phyloP scores from a whole-genome alignment of 2,329 filamentous ascomycete species.

The Ceratocystis alfenasii region DNA sequence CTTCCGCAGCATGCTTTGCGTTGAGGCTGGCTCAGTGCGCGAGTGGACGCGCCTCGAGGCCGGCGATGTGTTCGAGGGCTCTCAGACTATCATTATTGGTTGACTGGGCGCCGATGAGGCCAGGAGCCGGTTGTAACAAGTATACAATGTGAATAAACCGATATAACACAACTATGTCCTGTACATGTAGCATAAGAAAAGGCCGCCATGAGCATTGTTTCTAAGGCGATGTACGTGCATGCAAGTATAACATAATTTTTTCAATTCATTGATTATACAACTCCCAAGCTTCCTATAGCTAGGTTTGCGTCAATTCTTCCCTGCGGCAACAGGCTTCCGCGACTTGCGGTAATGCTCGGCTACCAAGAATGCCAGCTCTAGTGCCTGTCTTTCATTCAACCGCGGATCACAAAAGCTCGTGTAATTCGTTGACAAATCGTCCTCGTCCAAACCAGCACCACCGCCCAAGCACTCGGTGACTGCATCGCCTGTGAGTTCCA shows the following conservation, averaged over 20 bases:
- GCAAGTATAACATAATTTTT: neutral
- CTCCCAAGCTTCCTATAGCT: neutral
- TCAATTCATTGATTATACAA: too few relatives aligned
- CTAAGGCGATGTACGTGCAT: neutral
- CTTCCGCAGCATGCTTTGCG: constrained; percentile 86
- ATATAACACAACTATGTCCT: neutral
- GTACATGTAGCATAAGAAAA: neutral
- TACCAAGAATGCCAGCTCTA: constrained; percentile 88
- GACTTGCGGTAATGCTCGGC: constrained; percentile 59
- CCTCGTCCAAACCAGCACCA: constrained; percentile 73
- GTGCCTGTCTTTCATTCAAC: constrained; percentile 92
- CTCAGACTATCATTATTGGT: constrained; percentile 39
- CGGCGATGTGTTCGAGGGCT: constrained; percentile 55
- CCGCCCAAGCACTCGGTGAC: constrained; percentile 94
- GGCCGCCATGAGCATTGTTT: neutral
- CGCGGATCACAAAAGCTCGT: constrained; percentile 92
- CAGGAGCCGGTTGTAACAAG: neutral
- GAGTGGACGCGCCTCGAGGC: constrained; percentile 76
- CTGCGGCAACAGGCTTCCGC: constrained; percentile 21
- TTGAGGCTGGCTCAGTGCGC: constrained; percentile 77
- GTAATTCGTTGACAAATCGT: constrained; percentile 81
- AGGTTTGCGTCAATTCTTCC: neutral
- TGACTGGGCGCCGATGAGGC: constrained; percentile 11
- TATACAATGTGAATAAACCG: neutral
- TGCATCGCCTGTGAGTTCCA: constrained; percentile 89